Base-by-base conservation (phyloP, 257 asterid species). In the Primulina eburnea region DNA sequence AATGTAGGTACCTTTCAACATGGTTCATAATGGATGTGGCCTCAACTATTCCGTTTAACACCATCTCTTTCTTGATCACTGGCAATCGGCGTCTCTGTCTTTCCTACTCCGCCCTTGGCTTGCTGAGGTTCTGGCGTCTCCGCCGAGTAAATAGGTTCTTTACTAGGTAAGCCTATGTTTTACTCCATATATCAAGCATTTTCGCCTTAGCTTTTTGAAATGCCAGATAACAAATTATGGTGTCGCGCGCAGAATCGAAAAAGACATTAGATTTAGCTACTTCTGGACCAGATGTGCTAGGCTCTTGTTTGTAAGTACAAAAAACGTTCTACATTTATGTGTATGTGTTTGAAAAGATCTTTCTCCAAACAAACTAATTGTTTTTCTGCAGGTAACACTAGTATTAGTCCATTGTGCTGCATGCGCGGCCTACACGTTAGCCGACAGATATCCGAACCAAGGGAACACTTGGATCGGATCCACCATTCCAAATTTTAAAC, bases 11-110 rank as follows among this genome's bases (percentile, higher is more conserved):
- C 70, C 35, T 93, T 2, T 88, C 96, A 28, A 86, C 96, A 63
- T 93, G 97, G 97, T 93, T 90, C 78, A 12, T 93, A 69, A 90
- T 93, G 98, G 98, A 93, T 60, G 93, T 89, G 65, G 96, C 95
- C 0, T 93, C 98, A 74, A 93, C 97, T 34, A 62, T 93, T 62
- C 98, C 98, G 8, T 88, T 90, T 65, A 96, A 90, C 73, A 73
- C 86, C 0, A 18, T 90, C 32, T 88, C 81, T 0, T 86, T 82
- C 84, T 55, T 93, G 18, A 17, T 90, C 14, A 70, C 95, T 0
- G 88, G 92, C 56, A 80, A 85, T 68, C 96, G 78, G 52, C 90
- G 89, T 0, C 58, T 58, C 1, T 86, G 85, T 0, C 73, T 93
- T 75, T 69, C 97, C 9, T 90, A 75, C 68, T 87, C 97, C 55